Conservation (phyloP, 345 rosid genomes). For the Dipteronia dyeriana region DNA sequence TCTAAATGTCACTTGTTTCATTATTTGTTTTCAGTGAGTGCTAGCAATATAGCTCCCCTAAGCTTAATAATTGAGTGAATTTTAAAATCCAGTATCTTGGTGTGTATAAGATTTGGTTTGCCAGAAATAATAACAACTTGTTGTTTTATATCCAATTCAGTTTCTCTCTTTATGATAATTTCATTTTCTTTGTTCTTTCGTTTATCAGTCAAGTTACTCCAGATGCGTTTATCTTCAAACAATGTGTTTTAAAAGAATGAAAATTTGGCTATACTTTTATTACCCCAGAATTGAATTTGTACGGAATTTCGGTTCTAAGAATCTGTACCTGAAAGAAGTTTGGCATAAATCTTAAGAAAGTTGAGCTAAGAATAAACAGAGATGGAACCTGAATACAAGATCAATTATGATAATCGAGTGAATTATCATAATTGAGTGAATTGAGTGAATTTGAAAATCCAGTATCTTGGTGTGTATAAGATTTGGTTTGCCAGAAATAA, state of each 20-base stretch:
- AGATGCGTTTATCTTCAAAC: background rate
- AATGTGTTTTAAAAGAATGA: no score
- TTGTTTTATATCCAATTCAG: conserved; percentile 33
- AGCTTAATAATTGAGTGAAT: conserved; percentile 36
- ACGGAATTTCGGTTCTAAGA: no score
- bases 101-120: conserved; percentile 22
- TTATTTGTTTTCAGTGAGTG: conserved; percentile 16
- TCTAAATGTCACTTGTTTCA: background rate
- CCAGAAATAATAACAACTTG: conserved; percentile 46
- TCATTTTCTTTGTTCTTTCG: background rate
- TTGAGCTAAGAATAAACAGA: background rate
- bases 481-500: conserved; percentile 26
- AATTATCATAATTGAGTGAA: no score
- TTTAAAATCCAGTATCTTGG: background rate
- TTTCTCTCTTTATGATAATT: background rate
- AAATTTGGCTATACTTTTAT: background rate
- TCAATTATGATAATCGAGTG: no score
- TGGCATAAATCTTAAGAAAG: no score
- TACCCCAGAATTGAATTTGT: no score
- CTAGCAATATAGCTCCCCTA: conserved; percentile 8
- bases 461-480: conserved; percentile 1
- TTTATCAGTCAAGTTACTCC: background rate
- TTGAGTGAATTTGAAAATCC: conserved; percentile 22
- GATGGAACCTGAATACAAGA: background rate
- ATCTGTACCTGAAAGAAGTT: no score